Conservation (phyloP, 208 protist genomes). For the Endotrypanum monterogeii region DNA sequence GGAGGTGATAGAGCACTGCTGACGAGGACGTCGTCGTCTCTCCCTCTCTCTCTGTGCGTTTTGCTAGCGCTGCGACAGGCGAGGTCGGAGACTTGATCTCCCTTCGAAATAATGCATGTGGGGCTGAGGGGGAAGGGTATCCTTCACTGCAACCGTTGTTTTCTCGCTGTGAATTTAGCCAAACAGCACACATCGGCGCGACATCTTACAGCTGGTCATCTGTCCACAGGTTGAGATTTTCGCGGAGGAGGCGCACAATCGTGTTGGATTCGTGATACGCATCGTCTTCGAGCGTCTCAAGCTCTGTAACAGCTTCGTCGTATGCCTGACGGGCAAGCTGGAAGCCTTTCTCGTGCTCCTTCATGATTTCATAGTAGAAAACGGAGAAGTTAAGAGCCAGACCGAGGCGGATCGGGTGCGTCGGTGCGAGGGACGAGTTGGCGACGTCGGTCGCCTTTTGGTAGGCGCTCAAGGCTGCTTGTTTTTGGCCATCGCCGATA, state of each 20-base stretch:
- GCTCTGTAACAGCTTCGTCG: constrained; percentile 96
- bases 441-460: constrained; percentile 88
- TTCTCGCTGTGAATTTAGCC: not conserved
- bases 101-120: not conserved
- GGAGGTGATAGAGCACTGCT: not conserved
- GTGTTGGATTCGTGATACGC: constrained; percentile 99
- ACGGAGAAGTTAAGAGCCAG: constrained; percentile 99
- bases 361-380: constrained; percentile 99
- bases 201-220: constrained; percentile 79
- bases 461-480: constrained; percentile 90
- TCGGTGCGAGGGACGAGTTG: constrained; percentile 90
- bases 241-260: constrained; percentile 99
- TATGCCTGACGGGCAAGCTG: constrained; percentile 94
- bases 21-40: not conserved
- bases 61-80: not conserved
- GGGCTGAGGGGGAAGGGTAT: not conserved
- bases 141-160: not conserved
- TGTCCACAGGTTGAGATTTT: constrained; percentile 99
- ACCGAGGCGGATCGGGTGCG: constrained; percentile 99
- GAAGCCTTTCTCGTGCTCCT: constrained; percentile 94
- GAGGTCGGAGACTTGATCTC: not conserved
- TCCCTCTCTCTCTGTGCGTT: too few relatives aligned
- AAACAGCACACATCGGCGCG: not conserved
- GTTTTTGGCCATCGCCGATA: constrained; percentile 78
- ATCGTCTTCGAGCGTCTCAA: constrained; percentile 98